Evolutionary conservation across 2,329 filamentous ascomycete species (phyloP).

Genomic region (Thielaviopsis cerberus): DNA sequence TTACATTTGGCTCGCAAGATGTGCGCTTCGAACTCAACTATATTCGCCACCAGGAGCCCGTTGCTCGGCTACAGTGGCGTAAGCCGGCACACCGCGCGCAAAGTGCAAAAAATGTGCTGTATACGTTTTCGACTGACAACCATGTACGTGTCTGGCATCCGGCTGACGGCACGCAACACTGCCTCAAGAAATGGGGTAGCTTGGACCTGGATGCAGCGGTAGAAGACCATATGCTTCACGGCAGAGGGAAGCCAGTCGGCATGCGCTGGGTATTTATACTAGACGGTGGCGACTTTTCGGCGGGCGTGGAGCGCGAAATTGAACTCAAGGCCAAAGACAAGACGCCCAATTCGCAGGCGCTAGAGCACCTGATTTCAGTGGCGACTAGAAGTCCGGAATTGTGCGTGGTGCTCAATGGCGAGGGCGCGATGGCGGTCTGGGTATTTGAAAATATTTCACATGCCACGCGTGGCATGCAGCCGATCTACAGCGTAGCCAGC

Average conservation of each 20-base stretch:
- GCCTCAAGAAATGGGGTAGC: conserved; percentile 61
- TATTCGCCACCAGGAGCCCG: conserved; percentile 59
- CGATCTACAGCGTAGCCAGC: conserved; percentile 74
- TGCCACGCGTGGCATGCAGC: conserved; percentile 43
- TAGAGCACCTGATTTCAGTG: conserved; percentile 72
- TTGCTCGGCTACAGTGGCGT: conserved; percentile 79
- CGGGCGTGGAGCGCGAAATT: conserved; percentile 59
- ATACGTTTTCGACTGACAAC: conserved; percentile 71
- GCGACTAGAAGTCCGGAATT: conserved; percentile 75
- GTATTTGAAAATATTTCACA: conserved; percentile 72
- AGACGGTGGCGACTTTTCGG: conserved; percentile 60
- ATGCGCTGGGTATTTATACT: conserved; percentile 58
- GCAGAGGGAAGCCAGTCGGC: conserved; percentile 17
- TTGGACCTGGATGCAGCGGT: conserved; percentile 62
- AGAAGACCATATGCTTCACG: conserved; percentile 21
- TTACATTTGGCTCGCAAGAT: conserved; percentile 67
- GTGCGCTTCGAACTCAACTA: conserved; percentile 82
- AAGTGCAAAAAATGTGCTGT: conserved; percentile 68
- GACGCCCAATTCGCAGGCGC: conserved; percentile 25
- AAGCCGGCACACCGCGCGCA: conserved; percentile 60
- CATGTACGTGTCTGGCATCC: conserved; percentile 68
- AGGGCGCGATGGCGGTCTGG: conserved; percentile 78
- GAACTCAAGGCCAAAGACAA: conserved; percentile 22
- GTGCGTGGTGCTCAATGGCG: conserved; percentile 67
- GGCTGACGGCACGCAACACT: conserved; percentile 46